Evolutionary conservation across 345 rosid species (phyloP).

Genomic region (Citrus glauca): DNA sequence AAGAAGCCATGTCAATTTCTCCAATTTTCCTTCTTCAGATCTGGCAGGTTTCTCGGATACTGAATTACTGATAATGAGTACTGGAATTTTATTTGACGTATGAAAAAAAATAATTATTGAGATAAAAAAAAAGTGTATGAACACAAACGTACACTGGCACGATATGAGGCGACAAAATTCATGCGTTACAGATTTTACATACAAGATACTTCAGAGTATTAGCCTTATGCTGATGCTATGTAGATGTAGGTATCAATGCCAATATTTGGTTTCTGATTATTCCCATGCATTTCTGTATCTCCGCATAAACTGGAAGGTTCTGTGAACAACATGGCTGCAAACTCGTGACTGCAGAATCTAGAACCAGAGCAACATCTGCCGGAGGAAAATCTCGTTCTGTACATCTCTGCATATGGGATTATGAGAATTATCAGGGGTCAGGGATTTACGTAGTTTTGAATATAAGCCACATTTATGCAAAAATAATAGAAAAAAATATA

Average conservation of each 20-base stretch:
- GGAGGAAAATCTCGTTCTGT: conserved; percentile 84
- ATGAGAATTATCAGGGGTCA: background rate
- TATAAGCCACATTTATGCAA: background rate
- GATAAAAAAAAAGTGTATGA: background rate
- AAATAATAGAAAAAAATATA: background rate
- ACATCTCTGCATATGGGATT: conserved; percentile 59
- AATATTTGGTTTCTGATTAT: conserved; percentile 66
- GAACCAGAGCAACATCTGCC: conserved; percentile 68
- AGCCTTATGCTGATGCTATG: background rate
- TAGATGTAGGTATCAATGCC: conserved; percentile 49
- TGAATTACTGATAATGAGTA: background rate
- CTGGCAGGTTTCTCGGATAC: background rate
- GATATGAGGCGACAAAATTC: background rate
- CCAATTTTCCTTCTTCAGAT: background rate
- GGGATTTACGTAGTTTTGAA: background rate
- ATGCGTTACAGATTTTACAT: conserved; percentile 12
- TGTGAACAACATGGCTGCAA: conserved; percentile 73
- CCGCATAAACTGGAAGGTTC: conserved; percentile 74
- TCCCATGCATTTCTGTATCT: conserved; percentile 90
- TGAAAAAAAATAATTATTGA: background rate
- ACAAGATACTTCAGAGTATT: conserved; percentile 10
- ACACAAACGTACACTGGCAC: background rate
- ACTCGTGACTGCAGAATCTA: conserved; percentile 70
- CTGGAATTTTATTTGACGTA: background rate
- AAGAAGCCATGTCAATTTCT: background rate